Percentiles rank a stretch among this genome's conserved stretches.
These are phyloP conservation scores for Lactarius quietus DNA, from an alignment of 768 basidiomycete genomes.

Conservation along the genomic window DNA sequence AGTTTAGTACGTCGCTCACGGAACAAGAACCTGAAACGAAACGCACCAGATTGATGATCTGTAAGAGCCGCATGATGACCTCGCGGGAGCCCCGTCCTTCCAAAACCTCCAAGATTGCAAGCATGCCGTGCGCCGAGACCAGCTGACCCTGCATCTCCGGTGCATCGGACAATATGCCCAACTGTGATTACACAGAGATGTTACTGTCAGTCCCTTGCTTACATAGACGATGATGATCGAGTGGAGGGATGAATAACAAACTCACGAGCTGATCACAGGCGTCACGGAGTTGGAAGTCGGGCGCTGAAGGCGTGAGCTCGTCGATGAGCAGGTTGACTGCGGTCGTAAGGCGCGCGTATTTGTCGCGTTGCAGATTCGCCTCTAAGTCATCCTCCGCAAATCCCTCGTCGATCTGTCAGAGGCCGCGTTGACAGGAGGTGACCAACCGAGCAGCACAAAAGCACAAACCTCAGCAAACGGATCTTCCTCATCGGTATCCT, in stretches of 20 bases:
- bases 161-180: constrained; percentile 68
- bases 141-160: constrained; percentile 87
- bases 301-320: constrained; percentile 73
- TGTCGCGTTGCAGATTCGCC: constrained; percentile 89
- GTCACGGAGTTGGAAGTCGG: constrained; percentile 78
- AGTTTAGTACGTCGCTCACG: not conserved
- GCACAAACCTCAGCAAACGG: constrained; percentile 84
- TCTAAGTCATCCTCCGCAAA: constrained; percentile 91
- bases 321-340: constrained; percentile 84
- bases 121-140: constrained; percentile 90
- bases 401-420: constrained; percentile 81
- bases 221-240: too few species aligned
- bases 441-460: not conserved
- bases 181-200: constrained; percentile 40
- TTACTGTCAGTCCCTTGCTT: not conserved
- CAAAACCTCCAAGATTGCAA: constrained; percentile 90
- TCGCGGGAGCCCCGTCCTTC: constrained; percentile 86
- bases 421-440: constrained; percentile 12
- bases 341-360: constrained; percentile 81
- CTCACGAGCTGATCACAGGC: constrained; percentile 85
- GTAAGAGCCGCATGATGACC: constrained; percentile 78
- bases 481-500: constrained; percentile 87
- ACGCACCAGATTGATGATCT: constrained; percentile 83
- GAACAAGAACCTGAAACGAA: not conserved
- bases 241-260: constrained; percentile 14